A percentile compares a stretch with the other conserved stretches of the same genome.
These are phyloP conservation scores for Hydrangea macrophylla DNA, from an alignment of 148 eudicot species.

Conservation along the genomic window DNA sequence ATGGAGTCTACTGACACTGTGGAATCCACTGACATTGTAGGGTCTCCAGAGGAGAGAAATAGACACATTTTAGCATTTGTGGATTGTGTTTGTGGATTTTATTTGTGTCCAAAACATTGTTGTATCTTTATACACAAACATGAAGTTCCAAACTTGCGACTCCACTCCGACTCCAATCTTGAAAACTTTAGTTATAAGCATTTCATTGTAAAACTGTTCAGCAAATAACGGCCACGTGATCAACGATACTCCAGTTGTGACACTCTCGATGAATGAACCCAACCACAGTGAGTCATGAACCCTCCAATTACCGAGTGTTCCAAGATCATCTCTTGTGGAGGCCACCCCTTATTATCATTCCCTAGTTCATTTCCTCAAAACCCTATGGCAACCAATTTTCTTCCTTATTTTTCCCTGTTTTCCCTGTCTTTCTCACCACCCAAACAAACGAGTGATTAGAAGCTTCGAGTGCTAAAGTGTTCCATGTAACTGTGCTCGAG, in stretches of 20 bases:
- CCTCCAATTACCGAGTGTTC: slow-evolving; percentile 30
- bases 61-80: no score
- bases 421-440: no score
- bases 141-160: slow-evolving; percentile 13
- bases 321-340: slow-evolving; percentile 35
- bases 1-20: no score
- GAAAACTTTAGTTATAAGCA: slow-evolving; percentile 6
- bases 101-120: no score
- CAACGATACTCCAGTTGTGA: slow-evolving; percentile 29
- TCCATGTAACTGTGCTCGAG: slow-evolving; percentile 31
- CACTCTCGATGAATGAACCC: slow-evolving; percentile 45
- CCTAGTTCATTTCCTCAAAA: slow-evolving; percentile 17
- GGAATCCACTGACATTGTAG: no score
- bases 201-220: slow-evolving; percentile 4
- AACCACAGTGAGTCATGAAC: slow-evolving; percentile 50
- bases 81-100: slow-evolving; percentile 11
- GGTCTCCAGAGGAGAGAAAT: no score
- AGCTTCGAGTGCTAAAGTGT: slow-evolving; percentile 9
- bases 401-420: neutral
- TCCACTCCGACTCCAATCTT: slow-evolving; percentile 21
- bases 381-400: neutral
- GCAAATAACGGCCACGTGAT: slow-evolving; percentile 10
- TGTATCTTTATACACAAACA: no score
- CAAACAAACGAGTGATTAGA: no score
- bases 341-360: slow-evolving; percentile 39